Evolutionary conservation across 2,329 filamentous ascomycete genomes (phyloP), one percentile per base, ranked within the genome.

Genomic region (Trichoderma arundinaceum): DNA sequence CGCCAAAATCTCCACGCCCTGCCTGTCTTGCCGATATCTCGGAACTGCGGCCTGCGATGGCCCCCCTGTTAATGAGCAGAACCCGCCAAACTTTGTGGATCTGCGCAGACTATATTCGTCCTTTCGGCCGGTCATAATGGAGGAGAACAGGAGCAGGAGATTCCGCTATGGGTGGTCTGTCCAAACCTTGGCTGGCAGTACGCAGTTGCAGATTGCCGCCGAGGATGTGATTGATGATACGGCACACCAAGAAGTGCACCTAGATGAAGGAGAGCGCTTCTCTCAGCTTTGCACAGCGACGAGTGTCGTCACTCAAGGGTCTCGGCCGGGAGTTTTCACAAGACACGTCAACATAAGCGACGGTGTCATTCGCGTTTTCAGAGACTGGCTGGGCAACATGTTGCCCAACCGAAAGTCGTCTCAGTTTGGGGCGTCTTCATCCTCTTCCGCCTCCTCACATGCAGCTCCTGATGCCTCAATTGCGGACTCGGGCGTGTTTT

Each of bases 241-340:
- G 41, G 43, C 67, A 54, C n/a, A 68, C 53, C 69, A 69, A 66
- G 71, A 74, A 35, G 74, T 94, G 48, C 81, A 82, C 52, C 79
- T 95, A 1, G 91, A 94, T 69, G 84, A 84, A 1, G 84, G 87
- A 68, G 91, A 93, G 76, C 78, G 88, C 17, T 94, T 94, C 74
- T 88, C 89, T 1, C 91, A 95, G 76, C 82, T 95, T 10, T 90
- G 89, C 73, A 84, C 87, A 5, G 81, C 86, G 28, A 86, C 86
- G 7, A 91, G 88, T 72, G 77, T 96, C 43, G 88, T 92, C 67
- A 89, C 89, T 73, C 80, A 87, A 35, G 86, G 88, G 1, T 84
- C 87, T 1, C 82, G 81, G 33, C 82, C 81, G 22, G 88, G 87
- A 4, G 74, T 91, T 0, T 89, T 92, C 69, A 78, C 86, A 61